Conservation (phyloP, 2,329 filamentous ascomycete genomes). For the Phyllosticta paracitricarpa region DNA sequence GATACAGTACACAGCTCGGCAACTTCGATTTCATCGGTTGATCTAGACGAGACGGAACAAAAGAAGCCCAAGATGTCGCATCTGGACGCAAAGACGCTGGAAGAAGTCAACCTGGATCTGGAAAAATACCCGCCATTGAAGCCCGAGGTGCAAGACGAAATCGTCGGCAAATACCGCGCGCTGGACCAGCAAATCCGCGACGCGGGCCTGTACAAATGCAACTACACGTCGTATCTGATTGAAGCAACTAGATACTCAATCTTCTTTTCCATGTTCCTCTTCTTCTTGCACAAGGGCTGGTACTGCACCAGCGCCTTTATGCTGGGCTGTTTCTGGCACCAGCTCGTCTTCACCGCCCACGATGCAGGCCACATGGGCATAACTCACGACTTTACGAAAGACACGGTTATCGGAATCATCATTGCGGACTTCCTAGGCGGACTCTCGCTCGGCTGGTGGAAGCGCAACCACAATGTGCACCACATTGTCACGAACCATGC, state of each 20-base stretch:
- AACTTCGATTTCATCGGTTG: slow-evolving; percentile 50
- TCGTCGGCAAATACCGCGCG: slow-evolving; percentile 72
- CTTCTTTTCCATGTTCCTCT: slow-evolving; percentile 53
- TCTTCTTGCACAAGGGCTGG: slow-evolving; percentile 32
- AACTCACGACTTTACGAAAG: slow-evolving; percentile 76
- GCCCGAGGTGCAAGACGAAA: slow-evolving; percentile 58
- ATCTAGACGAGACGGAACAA: slow-evolving; percentile 20
- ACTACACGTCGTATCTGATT: slow-evolving; percentile 67
- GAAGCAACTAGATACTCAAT: slow-evolving; percentile 64
- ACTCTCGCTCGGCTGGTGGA: slow-evolving; percentile 93
- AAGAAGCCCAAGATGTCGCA: slow-evolving; percentile 46
- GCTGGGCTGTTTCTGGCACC: slow-evolving; percentile 83
- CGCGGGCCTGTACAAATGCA: slow-evolving; percentile 74
- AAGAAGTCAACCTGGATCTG: slow-evolving; percentile 66
- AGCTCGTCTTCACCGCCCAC: slow-evolving; percentile 86
- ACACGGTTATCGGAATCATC: slow-evolving; percentile 78
- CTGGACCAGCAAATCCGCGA: slow-evolving; percentile 61
- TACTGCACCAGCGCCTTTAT: slow-evolving; percentile 57
- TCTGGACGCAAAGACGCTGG: slow-evolving; percentile 61
- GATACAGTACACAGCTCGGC: slow-evolving; percentile 40
- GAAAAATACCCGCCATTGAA: slow-evolving; percentile 76
- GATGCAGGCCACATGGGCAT: slow-evolving; percentile 97
- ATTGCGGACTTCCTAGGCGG: slow-evolving; percentile 86
- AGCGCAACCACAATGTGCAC: slow-evolving; percentile 89
- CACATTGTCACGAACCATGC: slow-evolving; percentile 93